phyloP scores from a whole-genome alignment of 768 basidiomycete species.

The Lentinula sp. region DNA sequence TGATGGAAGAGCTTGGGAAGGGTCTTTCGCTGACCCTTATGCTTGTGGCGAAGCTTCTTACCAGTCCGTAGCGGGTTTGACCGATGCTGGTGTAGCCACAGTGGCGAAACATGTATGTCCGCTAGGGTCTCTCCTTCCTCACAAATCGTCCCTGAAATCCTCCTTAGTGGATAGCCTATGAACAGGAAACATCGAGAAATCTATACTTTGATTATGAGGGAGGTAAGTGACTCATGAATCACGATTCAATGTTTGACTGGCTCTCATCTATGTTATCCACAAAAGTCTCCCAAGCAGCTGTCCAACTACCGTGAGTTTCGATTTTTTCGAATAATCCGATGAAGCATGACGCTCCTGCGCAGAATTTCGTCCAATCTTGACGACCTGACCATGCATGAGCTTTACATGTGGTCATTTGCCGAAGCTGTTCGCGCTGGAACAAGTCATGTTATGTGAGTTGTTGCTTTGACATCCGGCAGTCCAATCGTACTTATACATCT shows the following conservation, averaged over 20 bases:
- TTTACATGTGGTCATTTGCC: conserved; percentile 20
- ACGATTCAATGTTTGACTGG: background rate
- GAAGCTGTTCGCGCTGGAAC: conserved; percentile 26
- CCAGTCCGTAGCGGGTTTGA: conserved; percentile 32
- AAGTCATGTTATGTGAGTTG: conserved; percentile 19
- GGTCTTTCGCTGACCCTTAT: conserved; percentile 28
- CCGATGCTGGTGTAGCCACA: conserved; percentile 30
- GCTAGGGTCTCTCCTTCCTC: background rate
- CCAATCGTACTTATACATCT: no score
- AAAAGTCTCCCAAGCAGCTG: background rate
- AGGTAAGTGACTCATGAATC: background rate
- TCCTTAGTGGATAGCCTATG: conserved; percentile 13
- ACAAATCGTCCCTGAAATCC: background rate
- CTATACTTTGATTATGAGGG: background rate
- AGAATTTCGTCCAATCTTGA: conserved; percentile 29
- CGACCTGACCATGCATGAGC: conserved; percentile 32
- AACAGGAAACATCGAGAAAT: conserved; percentile 18
- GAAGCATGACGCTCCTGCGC: background rate
- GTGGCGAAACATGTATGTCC: conserved; percentile 26
- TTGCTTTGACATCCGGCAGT: no score
- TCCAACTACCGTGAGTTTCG: background rate
- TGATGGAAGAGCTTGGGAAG: conserved; percentile 13
- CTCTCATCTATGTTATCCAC: background rate
- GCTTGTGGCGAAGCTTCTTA: conserved; percentile 29
- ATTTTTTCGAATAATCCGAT: no score